phyloP scores from a whole-genome alignment of 805 yeast genomes.

The Priceomyces medius region DNA sequence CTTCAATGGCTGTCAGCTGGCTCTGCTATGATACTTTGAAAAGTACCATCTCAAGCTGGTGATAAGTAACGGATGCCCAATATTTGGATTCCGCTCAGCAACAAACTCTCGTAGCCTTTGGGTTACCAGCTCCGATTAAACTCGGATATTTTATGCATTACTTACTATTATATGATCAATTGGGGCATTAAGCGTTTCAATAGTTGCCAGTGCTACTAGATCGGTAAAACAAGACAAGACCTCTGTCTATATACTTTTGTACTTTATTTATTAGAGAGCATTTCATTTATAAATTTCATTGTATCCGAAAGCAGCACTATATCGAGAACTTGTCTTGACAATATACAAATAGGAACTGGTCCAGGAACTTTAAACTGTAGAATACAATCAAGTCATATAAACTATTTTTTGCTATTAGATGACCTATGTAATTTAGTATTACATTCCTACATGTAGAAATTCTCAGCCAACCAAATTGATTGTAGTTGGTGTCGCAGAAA shows the following conservation, averaged over 20 bases:
- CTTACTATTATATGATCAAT: too few relatives aligned
- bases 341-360: too few relatives aligned
- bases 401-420: neutral
- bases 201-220: too few relatives aligned
- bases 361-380: too few relatives aligned
- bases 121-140: too few relatives aligned
- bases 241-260: neutral
- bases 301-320: too few relatives aligned
- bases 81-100: neutral
- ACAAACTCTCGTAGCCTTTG: too few relatives aligned
- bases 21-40: conserved; percentile 73
- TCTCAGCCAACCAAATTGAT: conserved; percentile 13
- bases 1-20: conserved; percentile 97
- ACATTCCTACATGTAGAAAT: conserved; percentile 7
- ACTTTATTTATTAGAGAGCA: neutral
- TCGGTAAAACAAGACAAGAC: too few relatives aligned
- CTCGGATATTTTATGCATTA: too few relatives aligned
- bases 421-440: neutral
- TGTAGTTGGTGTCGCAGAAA: conserved; percentile 2
- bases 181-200: too few relatives aligned
- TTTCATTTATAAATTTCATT: neutral
- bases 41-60: conserved; percentile 38
- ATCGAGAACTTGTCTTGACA: too few relatives aligned
- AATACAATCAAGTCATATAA: too few relatives aligned
- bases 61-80: neutral